phyloP scores from a whole-genome alignment of 164 flowering plant genomes.

The Liquidambar formosana region DNA sequence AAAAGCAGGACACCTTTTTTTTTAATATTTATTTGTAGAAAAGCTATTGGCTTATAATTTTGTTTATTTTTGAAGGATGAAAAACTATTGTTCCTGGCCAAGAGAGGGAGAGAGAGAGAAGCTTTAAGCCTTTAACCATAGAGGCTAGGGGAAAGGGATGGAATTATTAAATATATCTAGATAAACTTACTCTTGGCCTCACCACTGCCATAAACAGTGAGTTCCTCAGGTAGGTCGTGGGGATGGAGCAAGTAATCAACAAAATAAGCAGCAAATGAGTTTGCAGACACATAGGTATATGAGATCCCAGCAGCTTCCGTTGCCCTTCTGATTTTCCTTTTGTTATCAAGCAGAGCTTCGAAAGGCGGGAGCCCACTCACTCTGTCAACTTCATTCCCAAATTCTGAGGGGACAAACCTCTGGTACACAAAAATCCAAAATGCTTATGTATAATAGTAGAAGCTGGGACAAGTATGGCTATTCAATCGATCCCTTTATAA shows the following conservation, averaged over 20 bases:
- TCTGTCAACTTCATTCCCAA: constrained; percentile 37
- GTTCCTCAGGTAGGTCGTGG: constrained; percentile 1
- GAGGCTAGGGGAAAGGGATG: too few species aligned
- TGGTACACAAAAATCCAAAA: constrained; percentile 11
- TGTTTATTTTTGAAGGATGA: too few species aligned
- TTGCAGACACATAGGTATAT: constrained; percentile 34
- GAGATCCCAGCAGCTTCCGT: constrained; percentile 35
- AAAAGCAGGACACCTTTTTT: too few species aligned
- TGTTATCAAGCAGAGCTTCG: constrained; percentile 24
- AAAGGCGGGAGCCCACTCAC: constrained; percentile 30
- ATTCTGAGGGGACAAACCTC: constrained; percentile 44
- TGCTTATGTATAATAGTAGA: too few species aligned
- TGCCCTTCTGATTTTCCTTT: constrained; percentile 33
- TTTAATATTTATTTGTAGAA: too few species aligned
- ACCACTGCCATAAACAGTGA: constrained; percentile 36
- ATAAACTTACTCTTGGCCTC: constrained; percentile 25
- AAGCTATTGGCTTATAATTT: too few species aligned
- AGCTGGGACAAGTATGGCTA: too few species aligned
- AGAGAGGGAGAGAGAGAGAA: too few species aligned
- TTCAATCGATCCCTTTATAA: background rate
- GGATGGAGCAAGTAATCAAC: constrained; percentile 32
- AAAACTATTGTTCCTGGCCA: too few species aligned
- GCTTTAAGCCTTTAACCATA: too few species aligned
- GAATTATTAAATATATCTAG: too few species aligned
- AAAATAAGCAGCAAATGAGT: constrained; percentile 30